Base-by-base conservation (phyloP, 805 yeast genomes). In the Sungouiella blattae region DNA sequence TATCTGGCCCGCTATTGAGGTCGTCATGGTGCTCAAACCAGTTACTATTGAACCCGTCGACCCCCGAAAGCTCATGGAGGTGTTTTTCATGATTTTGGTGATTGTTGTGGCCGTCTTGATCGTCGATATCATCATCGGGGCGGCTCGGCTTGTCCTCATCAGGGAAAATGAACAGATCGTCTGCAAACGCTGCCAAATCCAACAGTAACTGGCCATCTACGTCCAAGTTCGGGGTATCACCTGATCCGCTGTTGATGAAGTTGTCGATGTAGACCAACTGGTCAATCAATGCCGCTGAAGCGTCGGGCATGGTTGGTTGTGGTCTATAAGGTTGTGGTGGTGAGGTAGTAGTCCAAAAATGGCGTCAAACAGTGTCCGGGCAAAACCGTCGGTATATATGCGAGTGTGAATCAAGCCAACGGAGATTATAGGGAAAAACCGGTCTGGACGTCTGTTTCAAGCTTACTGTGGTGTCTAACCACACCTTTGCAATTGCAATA, bases 141-240 rank as follows among this genome's bases (percentile, higher is more conserved):
- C 62, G 36, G 27, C 55, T 69, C 1, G 82, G 81, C 52, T 83
- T 83, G 23, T 83, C 91, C 51, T 85, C 93, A 52, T 84, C 93
- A 1, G 91, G 87, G 53, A 84, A 84, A 2, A 84, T 74, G 46
- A 84, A 84, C 2, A 86, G 73, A 40, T 83, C 89, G 49, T 83
- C 89, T 0, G 89, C 91, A 69, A 84, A 84, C 1, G 88, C 89
- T 12, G 87, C 84, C 43, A 84, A 68, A 51, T 84, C 93, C 12
- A 68, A 52, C 18, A 67, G 60, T 8, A 68, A 52, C 43, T 64
- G 71, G 6, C 66, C 67, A 39, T 65, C 70, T 15, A 58, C 52
- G 37, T 62, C 69, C 49, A 51, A 47, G 57, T 61, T 65, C 33
- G 67, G 72, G 37, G 62, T 64, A 60, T 42, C 62, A 64, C 52